Conservation (phyloP, 768 basidiomycete genomes). For the Lactarius sanguifluus region DNA sequence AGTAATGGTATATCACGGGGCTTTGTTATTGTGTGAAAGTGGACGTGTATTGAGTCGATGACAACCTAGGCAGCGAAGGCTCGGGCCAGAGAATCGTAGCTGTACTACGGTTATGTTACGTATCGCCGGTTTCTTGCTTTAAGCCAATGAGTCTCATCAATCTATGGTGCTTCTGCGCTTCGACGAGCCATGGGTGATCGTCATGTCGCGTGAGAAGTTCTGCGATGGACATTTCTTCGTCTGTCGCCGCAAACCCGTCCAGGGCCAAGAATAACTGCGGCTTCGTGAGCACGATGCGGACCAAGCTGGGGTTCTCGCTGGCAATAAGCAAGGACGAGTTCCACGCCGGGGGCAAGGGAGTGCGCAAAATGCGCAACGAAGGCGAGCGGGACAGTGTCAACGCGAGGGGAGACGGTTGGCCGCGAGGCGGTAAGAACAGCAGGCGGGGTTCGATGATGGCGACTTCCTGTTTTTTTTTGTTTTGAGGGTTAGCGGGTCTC, state of each 20-base stretch:
- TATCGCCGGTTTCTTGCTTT: slow-evolving; percentile 4
- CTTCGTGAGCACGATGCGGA: slow-evolving; percentile 17
- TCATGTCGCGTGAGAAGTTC: slow-evolving; percentile 1
- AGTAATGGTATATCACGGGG: neutral
- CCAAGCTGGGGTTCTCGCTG: slow-evolving; percentile 18
- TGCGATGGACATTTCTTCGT: slow-evolving; percentile 5
- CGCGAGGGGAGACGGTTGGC: slow-evolving; percentile 9
- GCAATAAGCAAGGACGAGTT: slow-evolving; percentile 15
- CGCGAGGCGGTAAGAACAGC: neutral
- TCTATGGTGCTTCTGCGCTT: slow-evolving; percentile 15
- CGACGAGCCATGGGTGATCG: slow-evolving; percentile 18
- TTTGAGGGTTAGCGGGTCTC: neutral
- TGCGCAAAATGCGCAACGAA: slow-evolving; percentile 14
- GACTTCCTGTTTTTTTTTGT: slow-evolving; percentile 8
- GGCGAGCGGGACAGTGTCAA: slow-evolving; percentile 22
- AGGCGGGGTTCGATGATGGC: slow-evolving; percentile 11
- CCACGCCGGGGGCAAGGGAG: slow-evolving; percentile 14
- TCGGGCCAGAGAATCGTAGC: neutral
- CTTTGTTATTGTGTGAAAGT: neutral
- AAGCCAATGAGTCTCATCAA: slow-evolving; percentile 17
- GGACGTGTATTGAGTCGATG: neutral
- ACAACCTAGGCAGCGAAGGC: neutral
- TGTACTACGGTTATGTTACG: neutral
- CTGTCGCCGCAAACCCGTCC: neutral
- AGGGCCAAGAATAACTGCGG: neutral